A percentile compares a stretch with the other conserved stretches of the same genome.
phyloP scores from a whole-genome alignment of 2,329 filamentous ascomycete species.

The Trichoderma aggressivum region DNA sequence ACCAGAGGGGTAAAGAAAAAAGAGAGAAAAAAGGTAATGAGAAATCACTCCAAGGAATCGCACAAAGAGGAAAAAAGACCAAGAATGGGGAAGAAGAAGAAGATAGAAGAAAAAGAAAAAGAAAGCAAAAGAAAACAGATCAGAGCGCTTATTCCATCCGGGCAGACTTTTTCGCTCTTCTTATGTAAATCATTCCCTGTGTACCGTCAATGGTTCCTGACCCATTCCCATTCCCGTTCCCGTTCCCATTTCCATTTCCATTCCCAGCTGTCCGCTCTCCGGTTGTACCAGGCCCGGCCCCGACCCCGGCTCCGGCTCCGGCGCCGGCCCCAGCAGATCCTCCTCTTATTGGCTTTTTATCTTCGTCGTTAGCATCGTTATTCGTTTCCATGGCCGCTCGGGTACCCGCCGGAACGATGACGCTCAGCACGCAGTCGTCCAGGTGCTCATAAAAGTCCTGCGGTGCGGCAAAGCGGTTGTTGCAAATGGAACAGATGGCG shows the following conservation, averaged over 20 bases:
- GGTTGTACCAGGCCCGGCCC: neutral
- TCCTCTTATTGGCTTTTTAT: conserved; percentile 7
- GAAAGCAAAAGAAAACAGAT: neutral
- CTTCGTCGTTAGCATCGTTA: conserved; percentile 19
- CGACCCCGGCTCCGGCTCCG: neutral
- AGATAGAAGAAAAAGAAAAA: neutral
- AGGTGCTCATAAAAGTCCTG: conserved; percentile 98
- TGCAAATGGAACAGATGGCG: conserved; percentile 88
- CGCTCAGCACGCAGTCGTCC: conserved; percentile 62
- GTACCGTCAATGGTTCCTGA: neutral
- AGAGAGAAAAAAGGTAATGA: neutral
- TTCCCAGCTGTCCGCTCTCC: neutral
- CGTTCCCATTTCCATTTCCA: neutral
- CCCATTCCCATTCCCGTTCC: neutral
- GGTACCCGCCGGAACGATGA: conserved; percentile 47
- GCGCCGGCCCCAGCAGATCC: neutral
- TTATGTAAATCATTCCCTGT: conserved; percentile 17
- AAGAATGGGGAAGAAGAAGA: neutral
- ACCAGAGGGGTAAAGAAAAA: neutral
- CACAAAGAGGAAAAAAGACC: neutral
- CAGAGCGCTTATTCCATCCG: neutral
- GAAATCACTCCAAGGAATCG: neutral
- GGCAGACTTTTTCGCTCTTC: conserved; percentile 14
- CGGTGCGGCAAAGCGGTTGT: conserved; percentile 72
- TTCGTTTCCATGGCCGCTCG: conserved; percentile 14